Evolutionary conservation across 441 rosid genomes (phyloP), one percentile per base, ranked within the genome.

Genomic region (Jatropha multifida): DNA sequence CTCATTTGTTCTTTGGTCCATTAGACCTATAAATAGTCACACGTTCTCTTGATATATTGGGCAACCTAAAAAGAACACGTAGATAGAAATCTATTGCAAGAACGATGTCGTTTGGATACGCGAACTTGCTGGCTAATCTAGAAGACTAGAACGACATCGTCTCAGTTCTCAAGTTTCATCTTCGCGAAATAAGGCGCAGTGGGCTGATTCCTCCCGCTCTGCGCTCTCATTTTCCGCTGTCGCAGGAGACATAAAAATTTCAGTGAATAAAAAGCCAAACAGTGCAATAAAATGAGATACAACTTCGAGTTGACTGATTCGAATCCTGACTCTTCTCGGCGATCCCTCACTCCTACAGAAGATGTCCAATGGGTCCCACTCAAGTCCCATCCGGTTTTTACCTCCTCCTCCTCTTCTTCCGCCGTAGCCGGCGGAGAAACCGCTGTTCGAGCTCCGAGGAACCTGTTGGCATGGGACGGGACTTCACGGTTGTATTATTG

Each of bases 381-480:
- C 79, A 87, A 87, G 67, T 81, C 41, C 65, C 97, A 96, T 79
- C 97, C 94, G 14, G 78, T 87, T 12, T 94, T 96, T 85, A 55
- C 90, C 20, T 68, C 87, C 79, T 56, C 83, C 26, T 54, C 81
- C 78, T 71, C 79, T 52, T 78, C 59, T 52, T 78, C 59, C 72
- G 81, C 62, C 32, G 74, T 32, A 4, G 48, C 64, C 23, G 72
- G 37, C 69, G 77, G n/a, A 3, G 71, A 55, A 20, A 37, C 65
- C 51, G 72, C 78, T 46, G 70, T 73, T 58, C 77, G 77, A 52
- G 80, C 86, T 59, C 88, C 85, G 69, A 86, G 65, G 68, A 92
- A 89, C 75, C 85, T 92, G 13, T 73, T 90, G 68, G 88, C 97
- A 5, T 96, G 96, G 97, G 99, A 92, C 71, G 96, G 92, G 27